Evolutionary conservation across 805 yeast species (phyloP), one percentile per base, ranked within the genome.

Genomic region (Vanderwaltozyma tropicalis): DNA sequence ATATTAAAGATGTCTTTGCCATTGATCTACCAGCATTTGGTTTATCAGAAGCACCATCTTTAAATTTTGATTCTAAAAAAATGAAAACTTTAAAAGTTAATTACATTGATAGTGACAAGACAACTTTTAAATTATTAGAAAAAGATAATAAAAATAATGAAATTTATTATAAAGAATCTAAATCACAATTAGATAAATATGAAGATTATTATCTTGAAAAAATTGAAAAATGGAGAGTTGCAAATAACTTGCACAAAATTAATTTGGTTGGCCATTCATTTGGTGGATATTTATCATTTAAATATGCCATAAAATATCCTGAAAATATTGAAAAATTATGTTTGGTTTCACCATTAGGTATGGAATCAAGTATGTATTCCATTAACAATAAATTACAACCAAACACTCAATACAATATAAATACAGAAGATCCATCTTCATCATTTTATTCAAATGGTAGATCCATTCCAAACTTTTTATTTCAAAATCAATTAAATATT

Each of bases 11-110:
- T 31, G 50, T 83, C 25, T 86, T 78, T 54, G 78, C 85, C 0
- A 64, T 83, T 17, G 94, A 83, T 52, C 55, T 80, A 48, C 72
- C 79, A 0, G 87, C 87, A 4, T 78, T 77, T 58, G 89, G 89
- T 1, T 61, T 79, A 9, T 78, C 87, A 0, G 57, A 21, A 17
- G 11, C 32, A 15, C 34, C 37, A 4, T 8, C 21, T 10, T 27
- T 37, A 27, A 13, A 13, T 11, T 18, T 8, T 13, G 22, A 4
- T 2, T 18, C 29, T 4, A 15, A 20, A 4, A 31, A 31, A 9
- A 20, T 28, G 12, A 25, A 30, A 16, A 29, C 16, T 17, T 13
- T 37, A 10, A 31, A 37, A 16, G 13, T 37, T 21, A 25, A 26
- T 4, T n/a, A 29, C 7, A 14, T 5, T 14, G 18, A 30, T 17